Evolutionary conservation across 169 alveolate species (phyloP).

Genomic region (Eimeria mitis): DNA sequence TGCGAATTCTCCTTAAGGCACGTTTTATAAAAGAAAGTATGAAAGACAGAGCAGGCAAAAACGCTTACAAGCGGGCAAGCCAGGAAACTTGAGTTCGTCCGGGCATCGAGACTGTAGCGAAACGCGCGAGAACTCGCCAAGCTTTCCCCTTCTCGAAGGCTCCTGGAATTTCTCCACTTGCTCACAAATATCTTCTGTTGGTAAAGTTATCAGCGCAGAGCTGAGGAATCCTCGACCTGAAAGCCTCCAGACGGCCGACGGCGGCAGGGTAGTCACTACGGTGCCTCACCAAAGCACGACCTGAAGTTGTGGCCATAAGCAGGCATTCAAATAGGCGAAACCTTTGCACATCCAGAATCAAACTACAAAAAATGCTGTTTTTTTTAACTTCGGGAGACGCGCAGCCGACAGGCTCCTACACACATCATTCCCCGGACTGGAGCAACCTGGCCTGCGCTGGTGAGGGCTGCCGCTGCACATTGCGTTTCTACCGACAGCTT

Average conservation of each 20-base stretch:
- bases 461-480: conserved; percentile 21
- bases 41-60: neutral
- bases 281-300: conserved; percentile 16
- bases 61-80: neutral
- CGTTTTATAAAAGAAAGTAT: neutral
- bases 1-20: neutral
- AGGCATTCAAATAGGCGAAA: conserved; percentile 9
- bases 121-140: neutral
- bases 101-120: conserved; percentile 24
- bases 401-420: neutral
- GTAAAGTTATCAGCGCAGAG: neutral
- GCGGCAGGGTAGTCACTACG: conserved; percentile 4
- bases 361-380: neutral
- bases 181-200: neutral
- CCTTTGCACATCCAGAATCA: neutral
- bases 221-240: neutral
- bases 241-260: neutral
- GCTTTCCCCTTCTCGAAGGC: neutral
- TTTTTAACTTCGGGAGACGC: neutral
- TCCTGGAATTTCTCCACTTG: neutral
- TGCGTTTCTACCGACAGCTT: neutral
- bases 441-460: conserved; percentile 24
- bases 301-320: neutral
- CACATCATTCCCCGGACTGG: neutral
- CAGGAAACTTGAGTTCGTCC: neutral